Percentiles rank a stretch among this genome's conserved stretches.
Conservation (phyloP, 2,329 filamentous ascomycete species). For the Alternaria postmessia region DNA sequence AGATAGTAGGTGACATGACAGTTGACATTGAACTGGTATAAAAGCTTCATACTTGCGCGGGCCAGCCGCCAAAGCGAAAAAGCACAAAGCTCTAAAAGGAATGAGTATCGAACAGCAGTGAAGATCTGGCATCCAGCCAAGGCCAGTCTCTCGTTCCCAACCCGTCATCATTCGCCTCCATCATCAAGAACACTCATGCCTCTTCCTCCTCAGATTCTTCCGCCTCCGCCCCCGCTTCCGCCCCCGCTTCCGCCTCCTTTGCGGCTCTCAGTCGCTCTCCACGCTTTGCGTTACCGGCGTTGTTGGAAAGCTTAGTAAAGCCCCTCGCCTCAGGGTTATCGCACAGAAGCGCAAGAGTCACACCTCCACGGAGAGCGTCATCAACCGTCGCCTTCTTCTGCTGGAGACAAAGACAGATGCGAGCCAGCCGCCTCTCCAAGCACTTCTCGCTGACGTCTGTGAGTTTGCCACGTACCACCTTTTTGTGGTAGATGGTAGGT, state of each 20-base stretch:
- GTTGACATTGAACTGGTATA: neutral
- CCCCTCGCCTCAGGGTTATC: slow-evolving; percentile 36
- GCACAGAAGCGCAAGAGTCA: slow-evolving; percentile 32
- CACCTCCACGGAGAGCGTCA: slow-evolving; percentile 37
- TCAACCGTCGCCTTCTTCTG: slow-evolving; percentile 37
- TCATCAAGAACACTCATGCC: neutral
- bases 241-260: slow-evolving; percentile 3
- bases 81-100: neutral
- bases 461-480: slow-evolving; percentile 34
- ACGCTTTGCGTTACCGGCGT: slow-evolving; percentile 33
- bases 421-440: slow-evolving; percentile 29
- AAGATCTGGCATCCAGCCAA: neutral
- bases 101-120: slow-evolving; percentile 2
- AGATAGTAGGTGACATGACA: neutral
- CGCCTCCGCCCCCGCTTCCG: neutral
- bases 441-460: slow-evolving; percentile 24
- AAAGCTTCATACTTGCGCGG: neutral
- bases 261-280: slow-evolving; percentile 18
- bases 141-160: neutral
- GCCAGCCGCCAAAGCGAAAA: slow-evolving; percentile 1
- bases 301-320: slow-evolving; percentile 35
- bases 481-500: slow-evolving; percentile 33
- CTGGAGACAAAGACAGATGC: slow-evolving; percentile 31
- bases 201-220: neutral
- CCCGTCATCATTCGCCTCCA: neutral